These are phyloP conservation scores for Phytophthora idaei DNA, from an alignment of 352 stramenopile genomes.

Conservation along the genomic window DNA sequence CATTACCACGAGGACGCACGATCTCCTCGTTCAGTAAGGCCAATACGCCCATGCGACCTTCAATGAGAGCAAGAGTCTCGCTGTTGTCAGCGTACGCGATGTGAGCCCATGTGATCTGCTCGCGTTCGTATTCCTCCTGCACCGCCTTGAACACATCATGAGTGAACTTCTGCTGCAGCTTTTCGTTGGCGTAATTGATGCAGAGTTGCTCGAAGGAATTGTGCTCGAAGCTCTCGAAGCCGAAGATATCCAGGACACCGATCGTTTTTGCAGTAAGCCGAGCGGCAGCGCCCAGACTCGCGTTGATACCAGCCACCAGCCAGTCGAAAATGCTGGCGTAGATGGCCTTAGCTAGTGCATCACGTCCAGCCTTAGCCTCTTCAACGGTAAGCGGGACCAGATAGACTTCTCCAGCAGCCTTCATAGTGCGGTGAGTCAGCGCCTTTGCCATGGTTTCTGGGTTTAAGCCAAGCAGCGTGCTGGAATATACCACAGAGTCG, in stretches of 20 bases:
- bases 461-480: slow-evolving; percentile 56
- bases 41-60: slow-evolving; percentile 78
- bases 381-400: slow-evolving; percentile 61
- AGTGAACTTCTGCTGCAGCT: slow-evolving; percentile 90
- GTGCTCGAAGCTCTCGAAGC: slow-evolving; percentile 87
- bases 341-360: slow-evolving; percentile 95
- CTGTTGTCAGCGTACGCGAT: slow-evolving; percentile 86
- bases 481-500: slow-evolving; percentile 49
- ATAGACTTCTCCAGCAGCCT: slow-evolving; percentile 71
- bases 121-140: slow-evolving; percentile 65
- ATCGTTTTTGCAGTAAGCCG: slow-evolving; percentile 50
- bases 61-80: slow-evolving; percentile 74
- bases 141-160: slow-evolving; percentile 71
- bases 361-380: slow-evolving; percentile 82
- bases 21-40: slow-evolving; percentile 88
- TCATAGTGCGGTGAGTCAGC: slow-evolving; percentile 74
- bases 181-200: slow-evolving; percentile 97
- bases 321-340: slow-evolving; percentile 97
- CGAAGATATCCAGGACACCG: slow-evolving; percentile 92
- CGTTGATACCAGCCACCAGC: slow-evolving; percentile 93
- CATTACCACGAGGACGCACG: slow-evolving; percentile 75
- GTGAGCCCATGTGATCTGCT: slow-evolving; percentile 80
- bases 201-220: slow-evolving; percentile 95
- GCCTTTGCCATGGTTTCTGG: slow-evolving; percentile 56
- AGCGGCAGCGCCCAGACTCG: slow-evolving; percentile 45